These are phyloP conservation scores for Tylopilus sp. DNA, from an alignment of 1,284 basidiomycete genomes.

Conservation along the genomic window DNA sequence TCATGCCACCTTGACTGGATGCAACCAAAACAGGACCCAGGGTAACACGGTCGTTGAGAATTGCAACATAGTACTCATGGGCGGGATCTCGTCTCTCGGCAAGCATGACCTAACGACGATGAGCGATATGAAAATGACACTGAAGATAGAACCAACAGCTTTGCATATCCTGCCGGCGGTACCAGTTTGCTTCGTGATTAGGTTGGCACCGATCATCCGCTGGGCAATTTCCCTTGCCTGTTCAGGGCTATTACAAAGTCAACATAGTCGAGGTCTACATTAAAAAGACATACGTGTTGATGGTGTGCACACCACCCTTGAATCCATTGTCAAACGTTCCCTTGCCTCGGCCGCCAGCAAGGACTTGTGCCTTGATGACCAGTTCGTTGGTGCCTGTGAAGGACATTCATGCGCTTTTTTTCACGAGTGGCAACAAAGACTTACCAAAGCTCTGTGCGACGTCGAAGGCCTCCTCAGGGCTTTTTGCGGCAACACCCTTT, in stretches of 20 bases:
- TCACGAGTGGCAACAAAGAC: conserved; percentile 14
- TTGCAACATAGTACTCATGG: conserved; percentile 98
- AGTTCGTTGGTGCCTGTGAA: conserved; percentile 63
- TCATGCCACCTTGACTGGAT: conserved; percentile 94
- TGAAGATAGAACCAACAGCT: conserved; percentile 57
- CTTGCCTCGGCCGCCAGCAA: conserved; percentile 98
- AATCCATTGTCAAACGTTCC: conserved; percentile 96
- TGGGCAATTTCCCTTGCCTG: conserved; percentile 86
- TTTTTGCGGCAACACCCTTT: conserved; percentile 84
- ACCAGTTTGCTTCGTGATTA: conserved; percentile 99
- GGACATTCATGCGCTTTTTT: background rate
- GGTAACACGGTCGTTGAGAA: conserved; percentile 91
- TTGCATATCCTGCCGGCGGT: conserved; percentile 92
- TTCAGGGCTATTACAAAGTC: conserved; percentile 60
- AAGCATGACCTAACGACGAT: conserved; percentile 80
- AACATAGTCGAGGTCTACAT: background rate
- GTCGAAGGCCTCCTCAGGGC: conserved; percentile 86
- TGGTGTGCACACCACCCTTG: conserved; percentile 96
- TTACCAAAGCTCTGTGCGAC: conserved; percentile 87
- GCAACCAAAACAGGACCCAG: conserved; percentile 93
- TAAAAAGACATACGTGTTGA: conserved; percentile 67
- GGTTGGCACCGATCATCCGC: conserved; percentile 94
- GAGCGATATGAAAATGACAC: conserved; percentile 15
- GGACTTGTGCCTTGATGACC: conserved; percentile 98
- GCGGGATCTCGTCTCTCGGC: conserved; percentile 92